These are phyloP conservation scores for Scutellaria galericulata DNA, from an alignment of 257 asterid species.

Conservation along the genomic window DNA sequence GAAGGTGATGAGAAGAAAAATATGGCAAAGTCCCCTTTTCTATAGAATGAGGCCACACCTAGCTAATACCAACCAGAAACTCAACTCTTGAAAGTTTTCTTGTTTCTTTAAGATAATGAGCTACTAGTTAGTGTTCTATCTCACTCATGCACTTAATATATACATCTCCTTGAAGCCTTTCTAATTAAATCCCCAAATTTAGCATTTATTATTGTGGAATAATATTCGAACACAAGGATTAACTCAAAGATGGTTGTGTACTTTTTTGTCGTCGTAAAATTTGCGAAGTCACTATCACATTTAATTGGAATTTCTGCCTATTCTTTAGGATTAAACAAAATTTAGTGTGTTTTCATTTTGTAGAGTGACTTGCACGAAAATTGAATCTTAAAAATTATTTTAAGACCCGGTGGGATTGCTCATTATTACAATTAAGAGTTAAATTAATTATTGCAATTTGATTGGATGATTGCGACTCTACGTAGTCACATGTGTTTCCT, in stretches of 20 bases:
- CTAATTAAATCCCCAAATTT: too few species aligned
- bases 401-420: neutral
- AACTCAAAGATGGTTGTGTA: too few species aligned
- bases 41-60: slow-evolving; percentile 38
- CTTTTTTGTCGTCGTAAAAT: too few species aligned
- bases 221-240: neutral
- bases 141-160: too few species aligned
- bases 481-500: neutral
- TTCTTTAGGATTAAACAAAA: neutral
- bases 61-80: slow-evolving; percentile 37
- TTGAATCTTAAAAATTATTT: neutral
- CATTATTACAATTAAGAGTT: neutral
- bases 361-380: slow-evolving; percentile 13
- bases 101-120: neutral
- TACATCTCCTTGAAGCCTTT: too few species aligned
- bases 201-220: neutral
- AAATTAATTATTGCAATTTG: neutral
- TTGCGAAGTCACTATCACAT: too few species aligned
- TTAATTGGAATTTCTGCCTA: neutral
- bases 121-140: neutral
- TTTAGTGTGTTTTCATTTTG: neutral
- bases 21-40: slow-evolving; percentile 8
- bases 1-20: slow-evolving; percentile 28
- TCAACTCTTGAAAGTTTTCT: neutral
- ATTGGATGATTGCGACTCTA: neutral